Evolutionary conservation across 2,329 filamentous ascomycete genomes (phyloP).

Genomic region (Neobulgaria alba): DNA sequence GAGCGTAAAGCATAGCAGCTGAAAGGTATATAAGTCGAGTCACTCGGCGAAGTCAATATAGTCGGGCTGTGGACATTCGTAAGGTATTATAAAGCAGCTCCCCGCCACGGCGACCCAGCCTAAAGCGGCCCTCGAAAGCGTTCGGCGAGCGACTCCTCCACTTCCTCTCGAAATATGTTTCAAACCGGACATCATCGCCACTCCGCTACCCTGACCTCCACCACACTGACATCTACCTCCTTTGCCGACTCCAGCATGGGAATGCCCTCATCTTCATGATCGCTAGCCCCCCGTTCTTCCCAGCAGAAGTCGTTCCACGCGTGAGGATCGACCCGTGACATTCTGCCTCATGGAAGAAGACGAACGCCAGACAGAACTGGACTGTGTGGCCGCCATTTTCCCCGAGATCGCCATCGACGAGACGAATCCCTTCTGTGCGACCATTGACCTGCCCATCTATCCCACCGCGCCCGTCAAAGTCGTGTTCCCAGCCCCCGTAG

Average conservation of each 20-base stretch:
- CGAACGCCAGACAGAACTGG: constrained; percentile 49
- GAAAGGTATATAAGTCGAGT: too few species aligned
- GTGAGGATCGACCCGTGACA: constrained; percentile 21
- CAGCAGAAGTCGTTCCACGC: constrained; percentile 19
- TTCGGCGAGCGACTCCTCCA: constrained; percentile 7
- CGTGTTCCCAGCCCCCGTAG: constrained; percentile 42
- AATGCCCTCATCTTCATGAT: constrained; percentile 15
- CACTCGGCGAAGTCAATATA: too few species aligned
- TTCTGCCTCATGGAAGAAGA: constrained; percentile 49
- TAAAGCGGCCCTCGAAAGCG: constrained; percentile 22
- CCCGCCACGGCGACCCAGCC: background rate
- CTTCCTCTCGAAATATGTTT: constrained; percentile 1
- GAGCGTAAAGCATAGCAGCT: too few species aligned
- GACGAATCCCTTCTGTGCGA: constrained; percentile 36
- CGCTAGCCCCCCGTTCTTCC: constrained; percentile 2
- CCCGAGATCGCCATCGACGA: constrained; percentile 49
- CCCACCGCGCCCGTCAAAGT: constrained; percentile 47
- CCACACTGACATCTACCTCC: background rate
- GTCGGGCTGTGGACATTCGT: too few species aligned
- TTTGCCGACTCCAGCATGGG: too few species aligned
- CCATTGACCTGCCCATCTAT: constrained; percentile 49
- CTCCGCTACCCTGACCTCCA: constrained; percentile 1
- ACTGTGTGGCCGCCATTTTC: constrained; percentile 54
- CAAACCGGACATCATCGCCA: background rate
- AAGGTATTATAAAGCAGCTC: too few species aligned